These are phyloP conservation scores for Jamesozyma piceae DNA, from an alignment of 805 yeast genomes.

Conservation along the genomic window DNA sequence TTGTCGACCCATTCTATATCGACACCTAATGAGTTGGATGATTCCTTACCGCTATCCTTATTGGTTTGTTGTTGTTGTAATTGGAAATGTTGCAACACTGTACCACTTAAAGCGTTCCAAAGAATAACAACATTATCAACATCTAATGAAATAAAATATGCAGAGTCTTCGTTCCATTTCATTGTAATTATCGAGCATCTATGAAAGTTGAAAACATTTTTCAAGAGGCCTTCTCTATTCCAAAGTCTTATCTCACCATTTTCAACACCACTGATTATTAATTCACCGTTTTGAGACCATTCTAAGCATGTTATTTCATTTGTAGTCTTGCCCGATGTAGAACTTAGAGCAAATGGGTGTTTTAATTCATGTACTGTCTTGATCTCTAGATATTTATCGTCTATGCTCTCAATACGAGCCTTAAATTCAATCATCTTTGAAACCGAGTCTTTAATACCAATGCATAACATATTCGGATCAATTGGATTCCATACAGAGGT, in stretches of 20 bases:
- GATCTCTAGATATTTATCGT: neutral
- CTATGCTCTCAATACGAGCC: slow-evolving; percentile 3
- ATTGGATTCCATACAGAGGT: slow-evolving; percentile 51
- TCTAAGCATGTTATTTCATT: slow-evolving; percentile 32
- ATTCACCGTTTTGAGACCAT: slow-evolving; percentile 63
- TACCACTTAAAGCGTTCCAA: slow-evolving; percentile 58
- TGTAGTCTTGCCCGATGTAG: slow-evolving; percentile 12
- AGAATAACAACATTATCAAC: slow-evolving; percentile 42
- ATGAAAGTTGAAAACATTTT: slow-evolving; percentile 46
- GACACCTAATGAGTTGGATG: slow-evolving; percentile 33
- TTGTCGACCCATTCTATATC: slow-evolving; percentile 71
- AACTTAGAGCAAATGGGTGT: slow-evolving; percentile 30
- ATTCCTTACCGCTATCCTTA: slow-evolving; percentile 3
- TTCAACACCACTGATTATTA: slow-evolving; percentile 53
- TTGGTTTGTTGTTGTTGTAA: slow-evolving; percentile 25
- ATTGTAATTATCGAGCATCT: slow-evolving; percentile 45
- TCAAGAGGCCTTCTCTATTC: slow-evolving; percentile 59
- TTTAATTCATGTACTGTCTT: slow-evolving; percentile 16
- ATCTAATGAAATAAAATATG: slow-evolving; percentile 52
- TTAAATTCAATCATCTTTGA: slow-evolving; percentile 38
- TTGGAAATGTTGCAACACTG: slow-evolving; percentile 36
- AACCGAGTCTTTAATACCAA: slow-evolving; percentile 42
- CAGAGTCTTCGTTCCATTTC: slow-evolving; percentile 52
- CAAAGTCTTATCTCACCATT: slow-evolving; percentile 75
- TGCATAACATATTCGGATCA: slow-evolving; percentile 38